Conservation (phyloP, 495 filamentous ascomycete species). For the Choiromyces venosus region DNA sequence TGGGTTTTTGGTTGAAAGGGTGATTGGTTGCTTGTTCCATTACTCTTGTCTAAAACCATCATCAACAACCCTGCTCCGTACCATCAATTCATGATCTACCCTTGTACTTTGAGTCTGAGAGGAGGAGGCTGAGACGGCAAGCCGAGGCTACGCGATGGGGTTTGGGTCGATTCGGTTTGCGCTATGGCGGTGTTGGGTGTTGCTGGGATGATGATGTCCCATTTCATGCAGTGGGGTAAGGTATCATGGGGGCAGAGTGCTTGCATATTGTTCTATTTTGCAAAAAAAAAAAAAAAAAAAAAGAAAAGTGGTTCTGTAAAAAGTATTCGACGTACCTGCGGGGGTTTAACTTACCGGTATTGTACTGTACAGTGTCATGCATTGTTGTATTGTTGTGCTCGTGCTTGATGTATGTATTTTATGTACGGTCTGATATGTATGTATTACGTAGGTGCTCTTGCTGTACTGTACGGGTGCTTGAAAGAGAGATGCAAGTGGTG, state of each 20-base stretch:
- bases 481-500: neutral
- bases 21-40: no score
- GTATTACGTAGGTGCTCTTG: slow-evolving; percentile 1
- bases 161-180: neutral
- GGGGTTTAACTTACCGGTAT: neutral
- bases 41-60: no score
- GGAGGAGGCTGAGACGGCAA: neutral
- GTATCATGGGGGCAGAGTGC: slow-evolving; percentile 1
- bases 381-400: slow-evolving; percentile 3
- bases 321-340: neutral
- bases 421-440: neutral
- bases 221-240: neutral
- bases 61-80: no score
- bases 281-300: neutral
- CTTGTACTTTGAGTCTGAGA: no score
- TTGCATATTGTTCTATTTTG: neutral
- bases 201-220: neutral
- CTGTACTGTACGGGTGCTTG: neutral
- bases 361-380: neutral
- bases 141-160: neutral
- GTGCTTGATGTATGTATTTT: neutral
- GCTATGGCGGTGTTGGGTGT: neutral
- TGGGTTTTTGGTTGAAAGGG: no score
- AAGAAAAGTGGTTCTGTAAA: neutral
- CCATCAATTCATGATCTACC: no score